Evolutionary conservation across 441 rosid species (phyloP).

Genomic region (Jatropha multifida): DNA sequence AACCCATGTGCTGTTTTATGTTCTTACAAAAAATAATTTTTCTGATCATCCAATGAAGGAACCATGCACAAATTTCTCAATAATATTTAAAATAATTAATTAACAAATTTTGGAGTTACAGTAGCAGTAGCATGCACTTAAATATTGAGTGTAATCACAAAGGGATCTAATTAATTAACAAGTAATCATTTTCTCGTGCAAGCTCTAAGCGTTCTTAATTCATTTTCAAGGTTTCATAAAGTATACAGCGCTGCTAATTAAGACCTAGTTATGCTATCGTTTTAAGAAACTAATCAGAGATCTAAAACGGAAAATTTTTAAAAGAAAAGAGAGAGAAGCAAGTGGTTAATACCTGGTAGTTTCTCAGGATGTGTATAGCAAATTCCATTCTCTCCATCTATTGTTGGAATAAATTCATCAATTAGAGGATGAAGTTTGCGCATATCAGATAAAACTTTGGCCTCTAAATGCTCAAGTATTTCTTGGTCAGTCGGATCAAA

Average conservation of each 20-base stretch:
- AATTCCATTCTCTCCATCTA: conserved; percentile 89
- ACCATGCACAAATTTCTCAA: not conserved
- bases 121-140: not conserved
- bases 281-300: not conserved
- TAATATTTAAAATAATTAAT: not conserved
- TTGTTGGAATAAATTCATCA: conserved; percentile 81
- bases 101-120: not conserved
- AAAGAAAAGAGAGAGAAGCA: not conserved
- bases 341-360: conserved; percentile 62
- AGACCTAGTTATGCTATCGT: too few relatives aligned
- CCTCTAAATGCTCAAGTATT: conserved; percentile 82
- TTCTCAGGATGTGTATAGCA: conserved; percentile 95
- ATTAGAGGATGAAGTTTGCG: conserved; percentile 80
- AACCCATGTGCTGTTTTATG: conserved; percentile 7
- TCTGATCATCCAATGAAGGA: not conserved
- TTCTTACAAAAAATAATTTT: not conserved
- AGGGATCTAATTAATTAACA: not conserved
- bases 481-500: conserved; percentile 96
- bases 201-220: too few relatives aligned
- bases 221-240: too few relatives aligned
- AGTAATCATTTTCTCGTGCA: too few relatives aligned
- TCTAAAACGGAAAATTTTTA: too few relatives aligned
- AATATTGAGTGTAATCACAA: not conserved
- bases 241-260: too few relatives aligned
- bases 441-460: conserved; percentile 57